These are phyloP conservation scores for Physcia stellaris DNA, from an alignment of 495 filamentous ascomycete species.

Conservation along the genomic window DNA sequence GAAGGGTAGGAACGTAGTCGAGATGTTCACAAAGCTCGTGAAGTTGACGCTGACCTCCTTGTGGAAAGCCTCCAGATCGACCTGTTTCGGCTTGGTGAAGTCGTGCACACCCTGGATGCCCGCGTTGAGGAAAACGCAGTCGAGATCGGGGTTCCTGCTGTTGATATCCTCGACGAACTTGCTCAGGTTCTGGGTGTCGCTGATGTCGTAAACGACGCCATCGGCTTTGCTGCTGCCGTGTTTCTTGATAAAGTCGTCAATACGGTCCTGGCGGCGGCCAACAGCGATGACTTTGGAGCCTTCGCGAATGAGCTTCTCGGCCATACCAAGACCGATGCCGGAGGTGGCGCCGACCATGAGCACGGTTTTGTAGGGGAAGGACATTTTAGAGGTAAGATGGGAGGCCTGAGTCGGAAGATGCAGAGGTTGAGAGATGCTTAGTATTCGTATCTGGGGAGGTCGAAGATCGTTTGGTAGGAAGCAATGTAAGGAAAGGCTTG, in stretches of 20 bases:
- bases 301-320: constrained; percentile 44
- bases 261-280: constrained; percentile 49
- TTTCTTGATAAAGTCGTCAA: constrained; percentile 44
- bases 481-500: too few species aligned
- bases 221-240: constrained; percentile 43
- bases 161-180: constrained; percentile 40
- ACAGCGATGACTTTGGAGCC: constrained; percentile 47
- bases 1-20: constrained; percentile 47
- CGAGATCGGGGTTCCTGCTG: constrained; percentile 35
- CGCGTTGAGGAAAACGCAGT: constrained; percentile 25
- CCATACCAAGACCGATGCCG: constrained; percentile 53
- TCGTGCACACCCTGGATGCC: constrained; percentile 35
- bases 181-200: constrained; percentile 38
- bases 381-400: constrained; percentile 25
- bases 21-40: constrained; percentile 42
- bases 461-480: too few species aligned
- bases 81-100: constrained; percentile 39
- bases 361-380: constrained; percentile 51
- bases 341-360: constrained; percentile 59
- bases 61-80: constrained; percentile 37
- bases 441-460: too few species aligned
- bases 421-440: too few species aligned
- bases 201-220: constrained; percentile 46
- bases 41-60: constrained; percentile 54
- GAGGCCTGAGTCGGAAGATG: too few species aligned